These are phyloP conservation scores for Clathrospora elynae DNA, from an alignment of 2,329 filamentous ascomycete species.

Conservation along the genomic window DNA sequence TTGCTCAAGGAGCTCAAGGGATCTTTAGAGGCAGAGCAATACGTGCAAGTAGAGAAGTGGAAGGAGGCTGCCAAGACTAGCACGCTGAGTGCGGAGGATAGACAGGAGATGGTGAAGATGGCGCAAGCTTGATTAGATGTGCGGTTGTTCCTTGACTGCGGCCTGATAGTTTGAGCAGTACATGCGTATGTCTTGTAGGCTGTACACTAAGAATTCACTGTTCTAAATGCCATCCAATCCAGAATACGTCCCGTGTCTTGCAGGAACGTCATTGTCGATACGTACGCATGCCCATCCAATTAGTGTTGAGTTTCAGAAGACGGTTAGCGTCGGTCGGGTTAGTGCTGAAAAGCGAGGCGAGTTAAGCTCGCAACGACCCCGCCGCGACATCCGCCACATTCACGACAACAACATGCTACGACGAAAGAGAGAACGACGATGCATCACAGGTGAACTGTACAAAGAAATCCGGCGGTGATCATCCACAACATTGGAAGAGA, in stretches of 20 bases:
- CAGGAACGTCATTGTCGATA: no score
- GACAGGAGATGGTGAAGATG: constrained; percentile 41
- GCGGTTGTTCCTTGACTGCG: no score
- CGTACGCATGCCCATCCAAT: no score
- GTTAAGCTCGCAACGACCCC: constrained; percentile 16
- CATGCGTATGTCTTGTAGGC: no score
- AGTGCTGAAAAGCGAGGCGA: constrained; percentile 7
- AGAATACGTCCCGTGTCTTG: no score
- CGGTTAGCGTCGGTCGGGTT: constrained; percentile 28
- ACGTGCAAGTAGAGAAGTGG: constrained; percentile 42
- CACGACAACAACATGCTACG: constrained; percentile 11
- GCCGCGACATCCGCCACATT: constrained; percentile 16
- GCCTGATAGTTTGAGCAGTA: no score
- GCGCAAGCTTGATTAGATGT: constrained; percentile 22
- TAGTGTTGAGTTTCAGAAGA: constrained; percentile 5
- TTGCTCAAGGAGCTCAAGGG: constrained; percentile 45
- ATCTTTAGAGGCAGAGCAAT: constrained; percentile 25
- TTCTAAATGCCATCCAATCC: no score
- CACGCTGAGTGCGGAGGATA: constrained; percentile 39
- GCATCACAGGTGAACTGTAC: not conserved
- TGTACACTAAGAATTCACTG: no score
- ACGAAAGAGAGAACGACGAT: not conserved
- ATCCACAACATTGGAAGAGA: not conserved
- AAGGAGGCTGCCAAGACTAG: constrained; percentile 47
- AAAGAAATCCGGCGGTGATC: not conserved